A percentile compares a stretch with the other conserved stretches of the same genome.
Conservation (phyloP, 345 rosid genomes). For the Cardiospermum halicacabum region DNA sequence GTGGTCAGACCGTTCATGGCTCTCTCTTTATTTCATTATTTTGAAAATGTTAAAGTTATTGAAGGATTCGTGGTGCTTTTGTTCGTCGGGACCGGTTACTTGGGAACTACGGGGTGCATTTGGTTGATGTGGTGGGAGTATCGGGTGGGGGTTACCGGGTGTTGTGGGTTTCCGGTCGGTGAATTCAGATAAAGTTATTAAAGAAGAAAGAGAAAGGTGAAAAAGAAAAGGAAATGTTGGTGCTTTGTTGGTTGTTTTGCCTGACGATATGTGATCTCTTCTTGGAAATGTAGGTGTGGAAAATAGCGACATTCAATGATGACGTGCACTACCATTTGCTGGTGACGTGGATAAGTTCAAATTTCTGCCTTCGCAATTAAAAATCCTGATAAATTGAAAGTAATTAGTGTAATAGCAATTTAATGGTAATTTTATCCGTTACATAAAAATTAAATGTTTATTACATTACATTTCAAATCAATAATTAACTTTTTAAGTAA, state of each 20-base stretch:
- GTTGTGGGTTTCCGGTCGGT: neutral
- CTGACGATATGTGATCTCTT: neutral
- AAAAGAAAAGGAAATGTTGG: neutral
- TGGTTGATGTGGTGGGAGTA: neutral
- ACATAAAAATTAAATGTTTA: no score
- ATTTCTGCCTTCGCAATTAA: no score
- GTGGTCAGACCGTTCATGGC: conserved; percentile 37
- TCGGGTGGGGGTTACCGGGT: neutral
- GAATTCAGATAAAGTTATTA: neutral
- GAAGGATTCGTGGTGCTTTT: neutral
- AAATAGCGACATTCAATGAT: neutral
- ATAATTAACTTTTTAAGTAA: no score
- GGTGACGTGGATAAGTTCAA: conserved; percentile 14
- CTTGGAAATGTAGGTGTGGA: conserved; percentile 9
- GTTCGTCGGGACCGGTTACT: neutral
- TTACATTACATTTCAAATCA: no score
- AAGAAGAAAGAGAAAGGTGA: conserved; percentile 2
- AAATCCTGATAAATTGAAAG: no score
- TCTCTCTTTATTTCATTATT: neutral
- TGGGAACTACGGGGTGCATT: neutral
- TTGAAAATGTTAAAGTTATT: neutral
- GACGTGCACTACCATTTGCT: conserved; percentile 13
- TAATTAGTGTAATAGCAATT: no score
- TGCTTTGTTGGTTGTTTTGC: neutral
- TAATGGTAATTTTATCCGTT: no score